Evolutionary conservation across 805 yeast species (phyloP).

Genomic region (Pichia scutulata): DNA sequence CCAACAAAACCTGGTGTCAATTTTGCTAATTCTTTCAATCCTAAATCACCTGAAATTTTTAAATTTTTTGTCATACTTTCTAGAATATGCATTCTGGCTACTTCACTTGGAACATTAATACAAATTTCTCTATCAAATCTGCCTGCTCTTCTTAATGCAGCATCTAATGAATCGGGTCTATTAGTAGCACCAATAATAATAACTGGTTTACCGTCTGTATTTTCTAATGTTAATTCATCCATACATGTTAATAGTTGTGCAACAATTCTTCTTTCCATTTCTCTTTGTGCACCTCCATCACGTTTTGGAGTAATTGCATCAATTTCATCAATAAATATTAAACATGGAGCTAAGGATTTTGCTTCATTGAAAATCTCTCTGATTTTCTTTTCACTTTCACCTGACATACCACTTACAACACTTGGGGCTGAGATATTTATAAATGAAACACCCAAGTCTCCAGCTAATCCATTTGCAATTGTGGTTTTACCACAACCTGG

Average conservation of each 20-base stretch:
- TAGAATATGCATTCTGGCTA: conserved; percentile 67
- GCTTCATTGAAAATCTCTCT: conserved; percentile 95
- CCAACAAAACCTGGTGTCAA: conserved; percentile 97
- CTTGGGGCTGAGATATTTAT: conserved; percentile 90
- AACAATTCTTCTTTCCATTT: conserved; percentile 95
- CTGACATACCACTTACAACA: conserved; percentile 98
- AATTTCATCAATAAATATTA: conserved; percentile 90
- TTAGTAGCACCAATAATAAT: conserved; percentile 95
- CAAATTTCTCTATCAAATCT: conserved; percentile 93
- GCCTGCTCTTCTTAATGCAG: conserved; percentile 94
- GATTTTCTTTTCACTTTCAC: conserved; percentile 91
- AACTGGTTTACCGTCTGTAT: conserved; percentile 89
- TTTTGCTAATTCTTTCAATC: conserved; percentile 70
- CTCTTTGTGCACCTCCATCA: conserved; percentile 98
- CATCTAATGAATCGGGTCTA: conserved; percentile 90
- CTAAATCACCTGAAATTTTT: conserved; percentile 62
- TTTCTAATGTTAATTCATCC: conserved; percentile 84
- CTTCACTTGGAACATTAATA: conserved; percentile 89
- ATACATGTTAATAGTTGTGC: conserved; percentile 91
- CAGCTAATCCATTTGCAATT: conserved; percentile 92
- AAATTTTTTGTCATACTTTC: conserved; percentile 62
- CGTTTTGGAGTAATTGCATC: conserved; percentile 98
- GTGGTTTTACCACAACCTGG: conserved; percentile 99
- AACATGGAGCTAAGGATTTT: conserved; percentile 78
- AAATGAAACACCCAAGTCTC: conserved; percentile 89